Base-by-base conservation (phyloP, 257 asterid genomes). In the Solanum virginianum region DNA sequence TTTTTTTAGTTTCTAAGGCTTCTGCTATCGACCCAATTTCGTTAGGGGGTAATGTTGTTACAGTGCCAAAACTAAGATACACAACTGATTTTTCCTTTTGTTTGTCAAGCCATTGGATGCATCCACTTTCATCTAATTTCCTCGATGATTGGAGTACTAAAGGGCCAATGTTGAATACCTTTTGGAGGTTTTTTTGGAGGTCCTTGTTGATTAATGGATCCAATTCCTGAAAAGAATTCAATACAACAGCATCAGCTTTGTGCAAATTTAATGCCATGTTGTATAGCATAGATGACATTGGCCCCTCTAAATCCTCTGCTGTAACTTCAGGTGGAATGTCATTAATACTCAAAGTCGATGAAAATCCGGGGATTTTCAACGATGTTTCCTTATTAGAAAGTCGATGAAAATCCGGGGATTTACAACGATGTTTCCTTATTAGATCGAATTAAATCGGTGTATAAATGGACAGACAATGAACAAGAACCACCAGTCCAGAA, bases 1-100 rank as follows among this genome's bases (percentile, higher is more conserved):
- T 39, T 26, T 74, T 83, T 22, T 72, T 85, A 32, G 84, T 8
- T 83, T 93, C 97, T n/a, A 95, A 87, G 79, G 97, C 95, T 62
- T 88, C 92, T 1, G 95, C 89, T 36, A 95, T 10, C 20, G 93
- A 97, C 9, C 26, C 62, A 2, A 94, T 74, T 74, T 95, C 99
- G 6, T 69, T 12, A 13, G 88, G 91, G 0, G 94, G 94, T 14
- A 94, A 94, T 1, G 87, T 84, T 18, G 82, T n/a, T 0, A 90
- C 89, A 5, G 98, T 91, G 18, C 98, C 98, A 68, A 95, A 95
- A 87, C 96, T 89, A 39, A 94, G 87, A 88, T 94, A 95, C 1
- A 89, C 90, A 0, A 92, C 97, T 1, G 95, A 90, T 55, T 63
- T 47, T 7, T 20, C 80, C 1, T 63, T 75, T 41, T 87, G 88